phyloP scores from a whole-genome alignment of 2,329 filamentous ascomycete species.

The Myriosclerotinia curreyana region DNA sequence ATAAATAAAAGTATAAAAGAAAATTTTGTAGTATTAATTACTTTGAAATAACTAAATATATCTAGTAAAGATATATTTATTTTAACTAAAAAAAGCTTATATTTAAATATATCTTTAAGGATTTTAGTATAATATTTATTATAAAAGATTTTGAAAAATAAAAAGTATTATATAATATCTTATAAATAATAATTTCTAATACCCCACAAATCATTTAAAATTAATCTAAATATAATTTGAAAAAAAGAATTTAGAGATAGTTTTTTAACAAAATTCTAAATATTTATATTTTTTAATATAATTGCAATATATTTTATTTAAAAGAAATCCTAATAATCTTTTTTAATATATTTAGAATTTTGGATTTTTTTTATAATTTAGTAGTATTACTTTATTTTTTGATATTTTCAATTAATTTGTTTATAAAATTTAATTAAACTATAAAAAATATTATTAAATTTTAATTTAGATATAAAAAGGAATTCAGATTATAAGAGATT shows the following conservation, averaged over 20 bases:
- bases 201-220: background rate
- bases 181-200: background rate
- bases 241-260: background rate
- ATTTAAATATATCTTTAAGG: background rate
- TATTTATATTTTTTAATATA: background rate
- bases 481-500: background rate
- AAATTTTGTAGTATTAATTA: too few species aligned
- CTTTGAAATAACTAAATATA: too few species aligned
- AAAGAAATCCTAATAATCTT: background rate
- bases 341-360: background rate
- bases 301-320: background rate
- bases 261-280: background rate
- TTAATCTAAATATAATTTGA: background rate
- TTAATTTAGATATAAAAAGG: background rate
- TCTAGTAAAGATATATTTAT: too few species aligned
- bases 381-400: background rate
- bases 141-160: background rate
- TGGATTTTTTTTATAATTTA: background rate
- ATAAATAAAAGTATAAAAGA: too few species aligned
- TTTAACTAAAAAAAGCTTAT: background rate
- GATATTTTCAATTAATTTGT: background rate
- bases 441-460: background rate
- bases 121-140: background rate
- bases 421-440: background rate
- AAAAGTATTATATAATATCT: background rate